These are phyloP conservation scores for Suillus ampliporus DNA, from an alignment of 768 basidiomycete genomes.

Conservation along the genomic window DNA sequence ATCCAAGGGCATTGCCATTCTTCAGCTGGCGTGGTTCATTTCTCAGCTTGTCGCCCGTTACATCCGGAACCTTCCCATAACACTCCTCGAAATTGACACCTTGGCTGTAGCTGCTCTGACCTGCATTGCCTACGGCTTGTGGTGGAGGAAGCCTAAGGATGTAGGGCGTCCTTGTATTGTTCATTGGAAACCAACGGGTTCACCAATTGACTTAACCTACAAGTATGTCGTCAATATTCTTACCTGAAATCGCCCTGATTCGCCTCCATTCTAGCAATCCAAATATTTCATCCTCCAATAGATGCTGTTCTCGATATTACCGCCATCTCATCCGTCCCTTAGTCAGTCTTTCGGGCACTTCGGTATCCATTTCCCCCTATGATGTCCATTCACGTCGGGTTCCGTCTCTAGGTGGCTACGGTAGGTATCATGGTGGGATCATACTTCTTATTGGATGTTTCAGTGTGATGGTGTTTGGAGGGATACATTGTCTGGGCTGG, in stretches of 20 bases:
- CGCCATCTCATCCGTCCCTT: not conserved
- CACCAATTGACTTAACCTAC: not conserved
- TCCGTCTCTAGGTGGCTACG: slow-evolving; percentile 2
- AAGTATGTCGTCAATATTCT: not conserved
- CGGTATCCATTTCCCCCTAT: not conserved
- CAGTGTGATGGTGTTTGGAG: slow-evolving; percentile 29
- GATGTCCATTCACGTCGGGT: not conserved
- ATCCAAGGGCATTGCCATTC: slow-evolving; percentile 34
- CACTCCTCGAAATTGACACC: slow-evolving; percentile 40
- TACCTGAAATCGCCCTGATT: not conserved
- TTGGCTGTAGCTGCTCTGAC: slow-evolving; percentile 37
- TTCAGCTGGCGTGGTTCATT: slow-evolving; percentile 43
- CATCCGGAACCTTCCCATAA: slow-evolving; percentile 28
- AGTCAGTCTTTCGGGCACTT: not conserved
- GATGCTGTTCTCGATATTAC: not conserved
- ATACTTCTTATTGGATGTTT: not conserved
- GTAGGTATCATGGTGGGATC: not conserved
- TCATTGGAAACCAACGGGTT: not conserved
- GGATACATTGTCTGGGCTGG: slow-evolving; percentile 34
- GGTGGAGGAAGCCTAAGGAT: slow-evolving; percentile 43
- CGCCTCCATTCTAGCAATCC: too few species aligned
- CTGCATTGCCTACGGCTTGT: slow-evolving; percentile 33
- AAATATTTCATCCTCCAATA: too few species aligned
- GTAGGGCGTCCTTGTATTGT: slow-evolving; percentile 17
- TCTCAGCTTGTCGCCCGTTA: slow-evolving; percentile 33